Percentiles rank a stretch among this genome's conserved stretches.
Conservation (phyloP, 2,329 filamentous ascomycete genomes). For the Eutypa lata region DNA sequence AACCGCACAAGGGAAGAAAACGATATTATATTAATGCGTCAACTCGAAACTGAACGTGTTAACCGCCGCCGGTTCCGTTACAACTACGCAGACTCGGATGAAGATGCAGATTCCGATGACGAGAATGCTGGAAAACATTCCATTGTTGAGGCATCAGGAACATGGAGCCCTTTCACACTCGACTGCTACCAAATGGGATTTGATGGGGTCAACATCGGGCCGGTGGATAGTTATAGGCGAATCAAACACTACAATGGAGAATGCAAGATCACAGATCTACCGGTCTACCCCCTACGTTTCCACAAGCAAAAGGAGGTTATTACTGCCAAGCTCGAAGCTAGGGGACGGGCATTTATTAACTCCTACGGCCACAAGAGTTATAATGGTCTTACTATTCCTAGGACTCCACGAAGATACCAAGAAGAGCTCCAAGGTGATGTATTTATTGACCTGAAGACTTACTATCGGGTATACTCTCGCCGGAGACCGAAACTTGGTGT, state of each 20-base stretch:
- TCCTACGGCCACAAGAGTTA: conserved; percentile 5
- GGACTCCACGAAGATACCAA: neutral
- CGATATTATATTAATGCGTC: neutral
- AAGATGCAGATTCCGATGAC: neutral
- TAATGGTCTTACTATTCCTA: conserved; percentile 2
- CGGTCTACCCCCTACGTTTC: conserved; percentile 3
- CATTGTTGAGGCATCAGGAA: conserved; percentile 2
- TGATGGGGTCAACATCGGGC: conserved; percentile 2
- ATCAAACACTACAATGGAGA: conserved; percentile 5
- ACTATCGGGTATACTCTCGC: neutral
- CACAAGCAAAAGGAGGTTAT: neutral
- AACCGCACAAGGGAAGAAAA: neutral
- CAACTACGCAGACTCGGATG: neutral
- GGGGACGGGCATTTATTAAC: conserved; percentile 1
- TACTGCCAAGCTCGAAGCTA: neutral
- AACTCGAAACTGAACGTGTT: no score
- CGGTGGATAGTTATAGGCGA: conserved; percentile 1
- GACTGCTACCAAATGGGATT: conserved; percentile 8
- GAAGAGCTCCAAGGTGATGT: conserved; percentile 5
- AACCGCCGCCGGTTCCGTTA: no score
- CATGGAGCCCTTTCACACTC: conserved; percentile 5
- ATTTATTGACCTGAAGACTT: conserved; percentile 4
- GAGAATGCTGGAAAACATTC: neutral
- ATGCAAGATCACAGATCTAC: conserved; percentile 4
- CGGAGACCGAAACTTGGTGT: conserved; percentile 2